Evolutionary conservation across 176 grass and related monocot species (phyloP).

Genomic region (Saccharum officinarum): DNA sequence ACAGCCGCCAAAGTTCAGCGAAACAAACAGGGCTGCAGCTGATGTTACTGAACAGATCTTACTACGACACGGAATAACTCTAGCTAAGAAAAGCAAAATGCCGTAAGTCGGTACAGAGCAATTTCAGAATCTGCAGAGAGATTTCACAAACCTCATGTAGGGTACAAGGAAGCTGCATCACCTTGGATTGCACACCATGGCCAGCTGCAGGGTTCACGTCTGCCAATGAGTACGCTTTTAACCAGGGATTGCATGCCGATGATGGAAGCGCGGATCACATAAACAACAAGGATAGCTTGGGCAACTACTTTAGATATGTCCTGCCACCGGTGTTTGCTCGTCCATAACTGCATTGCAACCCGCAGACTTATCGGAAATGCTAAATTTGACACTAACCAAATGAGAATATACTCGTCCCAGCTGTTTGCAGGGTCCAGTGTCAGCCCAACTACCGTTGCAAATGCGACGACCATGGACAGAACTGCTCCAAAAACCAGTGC

Average conservation of each 20-base stretch:
- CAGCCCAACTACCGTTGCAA: not conserved
- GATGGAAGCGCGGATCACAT: constrained; percentile 15
- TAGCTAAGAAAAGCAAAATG: not conserved
- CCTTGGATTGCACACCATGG: not conserved
- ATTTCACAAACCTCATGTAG: not conserved
- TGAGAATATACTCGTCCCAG: not conserved
- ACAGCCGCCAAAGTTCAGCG: too few relatives aligned
- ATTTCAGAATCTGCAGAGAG: not conserved
- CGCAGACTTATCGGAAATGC: not conserved
- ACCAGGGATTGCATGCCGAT: not conserved
- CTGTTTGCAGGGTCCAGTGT: constrained; percentile 10
- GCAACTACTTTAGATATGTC: constrained; percentile 4
- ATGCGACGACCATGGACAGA: not conserved
- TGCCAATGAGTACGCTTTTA: not conserved
- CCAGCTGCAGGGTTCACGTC: not conserved
- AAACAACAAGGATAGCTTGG: not conserved
- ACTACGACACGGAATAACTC: not conserved
- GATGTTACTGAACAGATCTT: not conserved
- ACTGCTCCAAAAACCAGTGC: not conserved
- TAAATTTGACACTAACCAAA: not conserved
- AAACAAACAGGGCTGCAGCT: not conserved
- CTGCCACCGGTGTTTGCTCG: not conserved
- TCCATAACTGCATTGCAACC: constrained; percentile 4
- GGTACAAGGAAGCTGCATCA: not conserved
- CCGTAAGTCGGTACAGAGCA: not conserved